Base-by-base conservation (phyloP, 805 yeast genomes). In the Spathaspora gorwiae region DNA sequence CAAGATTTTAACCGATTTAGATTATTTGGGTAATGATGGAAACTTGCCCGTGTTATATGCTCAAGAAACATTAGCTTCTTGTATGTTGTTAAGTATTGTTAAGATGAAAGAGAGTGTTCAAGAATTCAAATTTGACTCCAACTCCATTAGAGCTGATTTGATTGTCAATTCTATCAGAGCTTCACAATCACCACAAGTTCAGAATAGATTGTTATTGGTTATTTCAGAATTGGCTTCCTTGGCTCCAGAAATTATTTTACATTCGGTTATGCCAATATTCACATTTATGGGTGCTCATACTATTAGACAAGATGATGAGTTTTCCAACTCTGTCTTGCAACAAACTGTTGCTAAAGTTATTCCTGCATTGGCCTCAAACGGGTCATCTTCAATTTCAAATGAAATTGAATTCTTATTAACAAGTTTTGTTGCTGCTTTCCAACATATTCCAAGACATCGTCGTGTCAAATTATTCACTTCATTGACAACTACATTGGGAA, bases 201-300 rank as follows among this genome's bases (percentile, higher is more conserved):
- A 94, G 67, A 94, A 94, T 67, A 79, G 90, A 53, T 68, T 92
- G 42, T 70, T 94, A 47, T 70, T 92, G 47, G 92, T 94, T 26
- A 82, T 94, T 53, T 86, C 97, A 2, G 84, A 89, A 40, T 70
- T 94, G 53, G 98, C 98, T 0, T 73, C 89, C 0, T 68, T 94
- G 45, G 87, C 92, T 10, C 97, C 98, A 7, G 97, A 92, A 58
- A 80, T 86, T 29, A 90, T 94, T 27, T 71, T 94, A 44, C 98
- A 94, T 66, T 87, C 97, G 2, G 96, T 94, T 7, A 94, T 94
- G 99, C 99, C 99, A n/a, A 92, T 94, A 42, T 94, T 94, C 72
- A 94, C 99, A 1, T 94, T 94, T 57, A 94, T 94, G 98, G 99
- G 99, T 48, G 96, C 98, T 10, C 95, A 90, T 58, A 90, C 97